Evolutionary conservation across 129 eudicot species (phyloP).

Genomic region (Flaveria bidentis): DNA sequence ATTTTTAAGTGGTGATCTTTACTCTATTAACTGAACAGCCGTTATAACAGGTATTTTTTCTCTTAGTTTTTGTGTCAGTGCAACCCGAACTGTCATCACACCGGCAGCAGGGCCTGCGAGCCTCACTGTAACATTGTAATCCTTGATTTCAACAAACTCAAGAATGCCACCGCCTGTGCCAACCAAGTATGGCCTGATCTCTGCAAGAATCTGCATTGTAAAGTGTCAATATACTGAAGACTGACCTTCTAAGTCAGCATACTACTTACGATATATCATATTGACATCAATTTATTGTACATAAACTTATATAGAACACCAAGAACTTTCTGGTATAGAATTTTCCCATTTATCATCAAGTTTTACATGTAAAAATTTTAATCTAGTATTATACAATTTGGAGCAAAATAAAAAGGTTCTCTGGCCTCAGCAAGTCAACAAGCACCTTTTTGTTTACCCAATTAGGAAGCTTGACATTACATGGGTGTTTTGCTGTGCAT

Average conservation of each 20-base stretch:
- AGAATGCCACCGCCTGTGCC: conserved; percentile 95
- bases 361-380: not conserved
- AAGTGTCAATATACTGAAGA: not conserved
- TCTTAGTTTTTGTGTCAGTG: conserved; percentile 83
- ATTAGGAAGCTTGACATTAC: not conserved
- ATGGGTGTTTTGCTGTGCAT: not conserved
- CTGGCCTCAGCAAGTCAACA: conserved; percentile 5
- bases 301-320: not conserved
- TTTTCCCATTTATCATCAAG: not conserved
- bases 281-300: not conserved
- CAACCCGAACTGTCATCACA: conserved; percentile 93
- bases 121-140: conserved; percentile 62
- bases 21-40: conserved; percentile 73
- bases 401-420: not conserved
- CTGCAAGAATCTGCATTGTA: conserved; percentile 67
- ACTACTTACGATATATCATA: not conserved
- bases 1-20: conserved; percentile 17
- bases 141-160: conserved; percentile 65
- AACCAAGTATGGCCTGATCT: conserved; percentile 81
- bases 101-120: conserved; percentile 89
- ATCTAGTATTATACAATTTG: not conserved
- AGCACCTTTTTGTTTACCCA: not conserved
- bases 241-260: conserved; percentile 12
- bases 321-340: not conserved
- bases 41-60: conserved; percentile 85